These are phyloP conservation scores for Phytopythium cucurbitacearum DNA, from an alignment of 352 stramenopile species.

Conservation along the genomic window DNA sequence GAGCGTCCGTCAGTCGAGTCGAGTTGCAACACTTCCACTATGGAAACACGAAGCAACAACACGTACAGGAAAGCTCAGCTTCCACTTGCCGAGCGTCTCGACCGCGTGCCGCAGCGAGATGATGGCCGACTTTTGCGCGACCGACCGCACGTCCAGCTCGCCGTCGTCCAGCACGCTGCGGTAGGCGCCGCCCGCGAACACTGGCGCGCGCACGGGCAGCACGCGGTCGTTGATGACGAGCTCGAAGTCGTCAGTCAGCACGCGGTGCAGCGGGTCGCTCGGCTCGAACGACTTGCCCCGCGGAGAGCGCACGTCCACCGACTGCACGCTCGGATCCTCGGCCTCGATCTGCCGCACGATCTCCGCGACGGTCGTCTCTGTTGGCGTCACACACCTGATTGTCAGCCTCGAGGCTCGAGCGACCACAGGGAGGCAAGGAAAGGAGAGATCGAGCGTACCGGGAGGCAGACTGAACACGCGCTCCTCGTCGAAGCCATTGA, in stretches of 20 bases:
- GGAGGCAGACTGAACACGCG: constrained; percentile 73
- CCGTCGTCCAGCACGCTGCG: constrained; percentile 65
- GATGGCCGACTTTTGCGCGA: constrained; percentile 75
- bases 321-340: constrained; percentile 70
- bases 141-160: constrained; percentile 72
- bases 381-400: neutral
- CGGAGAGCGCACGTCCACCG: constrained; percentile 57
- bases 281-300: constrained; percentile 54
- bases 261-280: constrained; percentile 56
- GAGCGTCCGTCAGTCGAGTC: neutral
- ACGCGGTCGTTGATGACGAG: constrained; percentile 76
- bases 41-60: neutral
- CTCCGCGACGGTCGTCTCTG: constrained; percentile 71
- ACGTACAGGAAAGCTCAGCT: constrained; percentile 55
- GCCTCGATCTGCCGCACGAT: constrained; percentile 73
- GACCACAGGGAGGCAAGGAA: neutral
- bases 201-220: constrained; percentile 61
- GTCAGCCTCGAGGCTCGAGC: neutral
- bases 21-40: neutral
- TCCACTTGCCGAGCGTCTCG: constrained; percentile 74
- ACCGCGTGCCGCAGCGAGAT: constrained; percentile 72
- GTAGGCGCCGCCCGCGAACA: constrained; percentile 73
- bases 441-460: constrained; percentile 21
- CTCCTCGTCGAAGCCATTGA: constrained; percentile 76
- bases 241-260: constrained; percentile 82